Conservation (phyloP, 495 filamentous ascomycete genomes). For the Cercophora samala region DNA sequence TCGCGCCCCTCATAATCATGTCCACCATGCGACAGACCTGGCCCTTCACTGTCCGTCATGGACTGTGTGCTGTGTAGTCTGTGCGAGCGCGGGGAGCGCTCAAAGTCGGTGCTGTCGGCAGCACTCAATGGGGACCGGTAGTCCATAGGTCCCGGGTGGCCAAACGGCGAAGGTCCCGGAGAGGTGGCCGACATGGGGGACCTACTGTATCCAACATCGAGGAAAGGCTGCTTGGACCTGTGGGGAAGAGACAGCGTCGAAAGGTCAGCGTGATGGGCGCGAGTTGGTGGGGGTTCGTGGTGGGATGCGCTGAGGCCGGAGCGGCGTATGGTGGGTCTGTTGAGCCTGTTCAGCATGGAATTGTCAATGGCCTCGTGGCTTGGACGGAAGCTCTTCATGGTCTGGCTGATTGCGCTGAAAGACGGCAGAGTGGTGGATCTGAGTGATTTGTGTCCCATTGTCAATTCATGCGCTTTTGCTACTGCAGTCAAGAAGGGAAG, state of each 20-base stretch:
- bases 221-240: slow-evolving; percentile 34
- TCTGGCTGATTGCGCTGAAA: slow-evolving; percentile 36
- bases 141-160: slow-evolving; percentile 42
- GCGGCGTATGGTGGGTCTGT: slow-evolving; percentile 51
- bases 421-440: slow-evolving; percentile 19
- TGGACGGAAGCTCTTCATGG: slow-evolving; percentile 52
- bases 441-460: not conserved
- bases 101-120: slow-evolving; percentile 43
- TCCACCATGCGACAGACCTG: slow-evolving; percentile 38
- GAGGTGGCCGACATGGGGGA: slow-evolving; percentile 50
- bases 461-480: slow-evolving; percentile 18
- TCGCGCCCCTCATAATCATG: slow-evolving; percentile 52
- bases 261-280: slow-evolving; percentile 47
- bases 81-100: slow-evolving; percentile 58
- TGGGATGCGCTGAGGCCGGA: slow-evolving; percentile 52
- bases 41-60: slow-evolving; percentile 17
- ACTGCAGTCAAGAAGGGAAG: slow-evolving; percentile 12
- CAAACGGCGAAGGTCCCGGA: slow-evolving; percentile 47
- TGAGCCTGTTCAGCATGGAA: slow-evolving; percentile 71
- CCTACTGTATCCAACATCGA: slow-evolving; percentile 47
- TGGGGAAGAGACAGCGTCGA: slow-evolving; percentile 51
- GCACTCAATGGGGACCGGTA: slow-evolving; percentile 47
- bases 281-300: slow-evolving; percentile 44
- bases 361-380: slow-evolving; percentile 74
- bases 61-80: slow-evolving; percentile 44